Percentiles rank a stretch among this genome's conserved stretches.
phyloP scores from a whole-genome alignment of 805 yeast genomes.

The Metschnikowia rubicola region DNA sequence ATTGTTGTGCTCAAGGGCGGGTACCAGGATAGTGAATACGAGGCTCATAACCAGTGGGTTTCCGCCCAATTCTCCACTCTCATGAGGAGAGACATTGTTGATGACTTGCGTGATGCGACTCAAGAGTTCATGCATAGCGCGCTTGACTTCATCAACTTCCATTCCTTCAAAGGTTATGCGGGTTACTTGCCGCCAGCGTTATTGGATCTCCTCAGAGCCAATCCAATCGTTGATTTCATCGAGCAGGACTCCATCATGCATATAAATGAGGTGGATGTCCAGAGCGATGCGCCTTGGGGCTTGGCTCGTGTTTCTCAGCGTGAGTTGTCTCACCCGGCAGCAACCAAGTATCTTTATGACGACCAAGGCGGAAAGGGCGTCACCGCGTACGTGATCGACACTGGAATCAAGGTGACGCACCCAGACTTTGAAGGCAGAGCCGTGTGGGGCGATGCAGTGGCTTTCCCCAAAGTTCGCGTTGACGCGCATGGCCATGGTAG shows the following conservation, averaged over 20 bases:
- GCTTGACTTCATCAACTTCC: slow-evolving; percentile 11
- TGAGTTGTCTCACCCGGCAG: slow-evolving; percentile 38
- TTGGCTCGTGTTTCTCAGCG: slow-evolving; percentile 85
- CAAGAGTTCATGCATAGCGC: slow-evolving; percentile 4
- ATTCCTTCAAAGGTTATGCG: slow-evolving; percentile 18
- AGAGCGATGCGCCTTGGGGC: slow-evolving; percentile 94
- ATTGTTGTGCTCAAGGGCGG: slow-evolving; percentile 18
- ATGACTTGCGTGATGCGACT: slow-evolving; percentile 13
- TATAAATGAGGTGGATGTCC: slow-evolving; percentile 51
- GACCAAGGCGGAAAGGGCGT: slow-evolving; percentile 78
- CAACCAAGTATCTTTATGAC: slow-evolving; percentile 54
- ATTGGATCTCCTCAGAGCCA: slow-evolving; percentile 13
- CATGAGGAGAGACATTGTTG: slow-evolving; percentile 23
- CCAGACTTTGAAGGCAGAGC: slow-evolving; percentile 83
- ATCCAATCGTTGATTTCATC: slow-evolving; percentile 20
- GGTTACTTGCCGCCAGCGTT: slow-evolving; percentile 21
- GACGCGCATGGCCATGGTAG: slow-evolving; percentile 96
- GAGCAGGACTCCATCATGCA: slow-evolving; percentile 24
- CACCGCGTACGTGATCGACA: slow-evolving; percentile 83
- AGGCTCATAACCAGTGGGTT: slow-evolving; percentile 15
- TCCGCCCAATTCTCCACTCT: slow-evolving; percentile 2
- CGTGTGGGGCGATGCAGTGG: slow-evolving; percentile 69
- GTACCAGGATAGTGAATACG: slow-evolving; percentile 4
- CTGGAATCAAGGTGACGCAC: slow-evolving; percentile 78
- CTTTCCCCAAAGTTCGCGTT: slow-evolving; percentile 61